These are phyloP conservation scores for Raffaelea albimanens DNA, from an alignment of 2,329 filamentous ascomycete genomes.

Conservation along the genomic window DNA sequence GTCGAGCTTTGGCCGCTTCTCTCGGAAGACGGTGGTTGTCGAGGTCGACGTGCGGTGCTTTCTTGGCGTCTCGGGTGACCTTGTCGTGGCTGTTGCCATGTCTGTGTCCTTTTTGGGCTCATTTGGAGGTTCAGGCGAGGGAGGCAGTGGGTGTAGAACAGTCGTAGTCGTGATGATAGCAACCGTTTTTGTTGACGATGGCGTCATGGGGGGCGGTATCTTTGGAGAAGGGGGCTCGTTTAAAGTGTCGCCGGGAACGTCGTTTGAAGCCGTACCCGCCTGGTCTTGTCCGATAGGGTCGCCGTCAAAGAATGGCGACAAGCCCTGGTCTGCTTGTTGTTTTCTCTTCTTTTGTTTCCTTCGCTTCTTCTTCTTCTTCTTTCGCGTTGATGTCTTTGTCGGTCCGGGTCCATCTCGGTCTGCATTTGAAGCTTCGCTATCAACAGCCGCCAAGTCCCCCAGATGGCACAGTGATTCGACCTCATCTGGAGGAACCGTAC, in stretches of 20 bases:
- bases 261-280: too few relatives aligned
- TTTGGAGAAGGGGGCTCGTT: too few relatives aligned
- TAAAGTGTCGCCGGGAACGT: too few relatives aligned
- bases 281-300: too few relatives aligned
- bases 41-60: too few relatives aligned
- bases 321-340: background rate
- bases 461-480: background rate
- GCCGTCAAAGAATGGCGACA: too few relatives aligned
- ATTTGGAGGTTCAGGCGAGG: too few relatives aligned
- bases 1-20: background rate
- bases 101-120: too few relatives aligned
- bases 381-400: background rate
- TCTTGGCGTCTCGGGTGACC: too few relatives aligned
- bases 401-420: too few relatives aligned
- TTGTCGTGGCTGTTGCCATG: too few relatives aligned
- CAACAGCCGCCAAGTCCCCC: background rate
- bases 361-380: background rate
- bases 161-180: background rate
- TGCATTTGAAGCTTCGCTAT: background rate
- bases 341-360: background rate
- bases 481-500: slow-evolving; percentile 7
- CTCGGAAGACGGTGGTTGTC: too few relatives aligned
- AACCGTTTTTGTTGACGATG: background rate
- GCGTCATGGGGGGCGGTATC: background rate
- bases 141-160: background rate